Evolutionary conservation across 169 alveolate species (phyloP).

Genomic region (Eimeria praecox): DNA sequence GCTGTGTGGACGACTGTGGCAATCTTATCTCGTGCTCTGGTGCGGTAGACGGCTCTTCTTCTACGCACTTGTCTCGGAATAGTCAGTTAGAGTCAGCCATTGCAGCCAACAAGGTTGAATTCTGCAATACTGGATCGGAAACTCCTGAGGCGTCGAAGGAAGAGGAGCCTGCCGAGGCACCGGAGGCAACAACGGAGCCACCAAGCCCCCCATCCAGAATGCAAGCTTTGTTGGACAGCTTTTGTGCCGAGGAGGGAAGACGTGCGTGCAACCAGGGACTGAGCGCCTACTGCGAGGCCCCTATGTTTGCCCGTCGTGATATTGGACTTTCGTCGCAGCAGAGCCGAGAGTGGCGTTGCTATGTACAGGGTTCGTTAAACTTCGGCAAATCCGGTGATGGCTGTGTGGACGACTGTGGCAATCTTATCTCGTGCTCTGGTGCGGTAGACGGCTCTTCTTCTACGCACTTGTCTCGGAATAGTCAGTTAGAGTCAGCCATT

Average conservation of each 20-base stretch:
- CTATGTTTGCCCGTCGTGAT: too few relatives aligned
- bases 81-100: background rate
- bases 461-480: too few relatives aligned
- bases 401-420: too few relatives aligned
- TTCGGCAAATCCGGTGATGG: too few relatives aligned
- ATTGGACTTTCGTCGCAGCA: too few relatives aligned
- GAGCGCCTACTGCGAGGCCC: background rate
- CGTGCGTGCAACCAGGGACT: background rate
- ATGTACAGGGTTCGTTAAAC: too few relatives aligned
- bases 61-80: background rate
- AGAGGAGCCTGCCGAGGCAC: background rate
- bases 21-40: background rate
- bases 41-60: background rate
- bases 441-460: too few relatives aligned
- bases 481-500: too few relatives aligned
- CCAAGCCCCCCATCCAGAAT: too few relatives aligned
- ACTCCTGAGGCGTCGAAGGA: background rate
- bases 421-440: too few relatives aligned
- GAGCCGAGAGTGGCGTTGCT: too few relatives aligned
- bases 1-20: slow-evolving; percentile 45
- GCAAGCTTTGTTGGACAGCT: background rate
- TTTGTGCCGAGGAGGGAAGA: slow-evolving; percentile 24
- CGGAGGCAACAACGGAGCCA: background rate
- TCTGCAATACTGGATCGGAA: background rate
- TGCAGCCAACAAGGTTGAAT: background rate